A percentile compares a stretch with the other conserved stretches of the same genome.
These are phyloP conservation scores for Nymphaea colorata DNA, from an alignment of 164 flowering plant genomes.

Conservation along the genomic window DNA sequence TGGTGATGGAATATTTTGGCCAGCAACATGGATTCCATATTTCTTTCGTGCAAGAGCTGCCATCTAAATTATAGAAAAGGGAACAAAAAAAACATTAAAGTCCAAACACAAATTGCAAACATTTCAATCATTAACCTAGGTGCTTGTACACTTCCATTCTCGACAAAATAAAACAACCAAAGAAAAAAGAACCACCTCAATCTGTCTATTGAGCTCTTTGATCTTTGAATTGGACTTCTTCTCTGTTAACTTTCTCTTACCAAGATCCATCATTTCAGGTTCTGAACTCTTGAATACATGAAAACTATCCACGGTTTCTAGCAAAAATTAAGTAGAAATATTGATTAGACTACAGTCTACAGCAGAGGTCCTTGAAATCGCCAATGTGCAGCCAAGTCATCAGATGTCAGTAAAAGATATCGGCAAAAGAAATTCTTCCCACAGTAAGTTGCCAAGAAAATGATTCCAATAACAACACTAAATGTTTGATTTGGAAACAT, in stretches of 20 bases:
- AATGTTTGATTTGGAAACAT: not conserved
- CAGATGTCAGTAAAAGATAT: not conserved
- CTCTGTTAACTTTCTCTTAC: slow-evolving; percentile 12
- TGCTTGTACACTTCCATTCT: not conserved
- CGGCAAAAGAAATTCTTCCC: not conserved
- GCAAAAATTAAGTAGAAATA: slow-evolving; percentile 4
- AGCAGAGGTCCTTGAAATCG: no score
- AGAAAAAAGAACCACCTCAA: slow-evolving; percentile 45
- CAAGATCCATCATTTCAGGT: slow-evolving; percentile 7
- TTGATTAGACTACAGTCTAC: no score
- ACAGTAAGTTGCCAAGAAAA: not conserved
- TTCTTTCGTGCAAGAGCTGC: slow-evolving; percentile 63
- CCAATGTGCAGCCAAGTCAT: not conserved
- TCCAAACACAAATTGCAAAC: slow-evolving; percentile 1
- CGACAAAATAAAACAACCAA: not conserved
- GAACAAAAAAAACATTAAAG: not conserved
- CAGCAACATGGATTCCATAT: slow-evolving; percentile 63
- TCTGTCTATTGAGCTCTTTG: slow-evolving; percentile 50
- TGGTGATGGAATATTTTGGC: slow-evolving; percentile 67
- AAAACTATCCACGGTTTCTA: slow-evolving; percentile 59
- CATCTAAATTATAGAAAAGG: slow-evolving; percentile 23
- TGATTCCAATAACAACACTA: not conserved
- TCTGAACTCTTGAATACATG: slow-evolving; percentile 55
- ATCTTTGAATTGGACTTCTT: slow-evolving; percentile 16
- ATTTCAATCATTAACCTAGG: not conserved